Base-by-base conservation (phyloP, 371 early-diverging fungal genomes). In the Mortierella sp. region DNA sequence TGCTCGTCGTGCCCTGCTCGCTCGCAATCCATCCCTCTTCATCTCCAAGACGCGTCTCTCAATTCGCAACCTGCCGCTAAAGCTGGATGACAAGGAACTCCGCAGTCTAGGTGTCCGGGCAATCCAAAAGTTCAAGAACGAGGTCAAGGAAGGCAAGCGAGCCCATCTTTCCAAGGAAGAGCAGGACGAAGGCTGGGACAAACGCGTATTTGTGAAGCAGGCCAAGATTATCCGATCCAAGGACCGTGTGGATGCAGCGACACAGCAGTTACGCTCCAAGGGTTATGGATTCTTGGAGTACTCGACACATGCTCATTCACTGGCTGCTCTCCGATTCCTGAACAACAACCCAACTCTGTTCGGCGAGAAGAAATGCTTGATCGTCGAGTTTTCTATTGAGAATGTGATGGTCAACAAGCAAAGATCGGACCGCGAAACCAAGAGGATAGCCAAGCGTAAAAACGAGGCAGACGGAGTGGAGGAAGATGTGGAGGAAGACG, bases 211-310 rank as follows among this genome's bases (percentile, higher is more conserved):
- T 34, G 79, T 93, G 27, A 86, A 80, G 59, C 94, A 94, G 83
- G 93, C 93, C 57, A 97, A 97, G 84, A 83, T 98, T 53, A 82
- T 96, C 25, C 84, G 91, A 52, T 87, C 86, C 68, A 89, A 88
- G 61, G 93, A 92, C 57, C 85, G 93, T 51, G 82, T 93, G 21
- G 96, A 96, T 71, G 67, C 85, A 6, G 69, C 66, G 3, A 91
- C 92, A 1, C 82, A 87, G 27, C 76, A 88, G 64, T 73, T 84
- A 7, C 85, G 90, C 44, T 92, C 93, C 61, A 92, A 92, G 79
- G 97, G 98, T 50, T 96, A 90, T 62, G 97, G 93, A 29, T 98
- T 98, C 84, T 82, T 97, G 79, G 97, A 98, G 80, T 96, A 91
- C 69, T 82, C 78, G 3, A 81, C 85, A 19, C 97, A 97, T 68